Conservation (phyloP, 148 eudicot species). For the Chenopodium formosanum region DNA sequence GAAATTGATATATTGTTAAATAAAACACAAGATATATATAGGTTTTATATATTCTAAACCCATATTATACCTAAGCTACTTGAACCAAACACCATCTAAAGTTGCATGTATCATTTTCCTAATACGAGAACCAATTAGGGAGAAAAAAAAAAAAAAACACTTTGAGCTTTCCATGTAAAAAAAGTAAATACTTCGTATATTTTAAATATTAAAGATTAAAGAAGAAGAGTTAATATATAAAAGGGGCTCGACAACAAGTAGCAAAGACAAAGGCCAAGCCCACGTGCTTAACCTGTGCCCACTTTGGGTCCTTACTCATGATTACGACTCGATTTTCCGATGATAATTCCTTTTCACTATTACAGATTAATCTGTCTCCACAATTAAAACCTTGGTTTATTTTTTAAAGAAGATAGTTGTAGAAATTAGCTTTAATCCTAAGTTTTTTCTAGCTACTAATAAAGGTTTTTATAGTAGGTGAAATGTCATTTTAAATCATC, state of each 20-base stretch:
- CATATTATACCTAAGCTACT: no score
- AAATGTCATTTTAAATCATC: neutral
- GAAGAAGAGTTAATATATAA: no score
- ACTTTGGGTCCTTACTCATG: conserved; percentile 19
- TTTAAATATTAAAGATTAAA: no score
- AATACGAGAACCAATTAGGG: no score
- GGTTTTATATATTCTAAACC: no score
- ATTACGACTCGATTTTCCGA: conserved; percentile 29
- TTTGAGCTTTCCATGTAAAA: no score
- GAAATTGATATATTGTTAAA: no score
- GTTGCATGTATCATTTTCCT: no score
- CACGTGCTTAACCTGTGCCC: conserved; percentile 38
- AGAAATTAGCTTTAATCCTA: neutral
- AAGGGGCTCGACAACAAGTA: conserved; percentile 17
- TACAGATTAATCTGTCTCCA: conserved; percentile 9
- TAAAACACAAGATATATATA: no score
- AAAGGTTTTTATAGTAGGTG: neutral
- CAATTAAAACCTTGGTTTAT: neutral
- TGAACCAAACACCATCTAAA: no score
- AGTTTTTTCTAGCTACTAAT: neutral
- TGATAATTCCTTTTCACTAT: conserved; percentile 25
- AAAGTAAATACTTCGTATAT: no score
- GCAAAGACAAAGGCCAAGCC: conserved; percentile 29
- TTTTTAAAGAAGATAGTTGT: neutral
- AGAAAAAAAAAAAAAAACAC: no score